These are phyloP conservation scores for Verticillium nubilum DNA, from an alignment of 2,329 filamentous ascomycete species.

Conservation along the genomic window DNA sequence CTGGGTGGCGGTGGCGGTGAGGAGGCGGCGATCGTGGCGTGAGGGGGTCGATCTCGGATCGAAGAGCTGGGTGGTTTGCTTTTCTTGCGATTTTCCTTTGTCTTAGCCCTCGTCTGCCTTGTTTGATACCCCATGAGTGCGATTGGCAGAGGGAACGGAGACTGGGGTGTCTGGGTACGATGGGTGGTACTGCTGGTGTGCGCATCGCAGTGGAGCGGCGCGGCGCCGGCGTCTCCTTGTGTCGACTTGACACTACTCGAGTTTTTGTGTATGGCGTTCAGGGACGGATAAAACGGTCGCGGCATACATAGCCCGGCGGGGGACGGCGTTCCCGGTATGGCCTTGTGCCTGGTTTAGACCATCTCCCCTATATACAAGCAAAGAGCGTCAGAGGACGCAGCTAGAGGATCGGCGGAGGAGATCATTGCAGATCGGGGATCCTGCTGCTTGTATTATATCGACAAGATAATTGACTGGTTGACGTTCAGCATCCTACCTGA, in stretches of 20 bases:
- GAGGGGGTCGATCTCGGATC: neutral
- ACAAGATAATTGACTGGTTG: constrained; percentile 2
- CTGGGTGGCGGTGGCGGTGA: constrained; percentile 55
- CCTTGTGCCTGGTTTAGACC: constrained; percentile 10
- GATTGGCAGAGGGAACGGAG: constrained; percentile 9
- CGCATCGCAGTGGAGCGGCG: neutral
- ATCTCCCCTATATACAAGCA: constrained; percentile 13
- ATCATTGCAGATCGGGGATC: constrained; percentile 9
- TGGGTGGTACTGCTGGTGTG: constrained; percentile 5
- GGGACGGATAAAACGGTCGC: constrained; percentile 1
- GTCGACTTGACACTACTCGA: neutral
- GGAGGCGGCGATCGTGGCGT: constrained; percentile 23
- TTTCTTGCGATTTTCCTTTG: constrained; percentile 17
- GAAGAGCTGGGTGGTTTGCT: constrained; percentile 2
- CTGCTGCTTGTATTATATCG: constrained; percentile 14
- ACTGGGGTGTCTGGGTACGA: constrained; percentile 7
- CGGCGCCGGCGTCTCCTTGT: neutral
- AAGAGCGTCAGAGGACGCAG: constrained; percentile 7
- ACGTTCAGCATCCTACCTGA: neutral
- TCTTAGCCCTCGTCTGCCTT: constrained; percentile 17
- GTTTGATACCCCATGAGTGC: constrained; percentile 22
- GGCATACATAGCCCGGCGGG: neutral
- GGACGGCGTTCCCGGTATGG: constrained; percentile 9
- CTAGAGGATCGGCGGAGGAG: constrained; percentile 11
- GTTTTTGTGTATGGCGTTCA: constrained; percentile 3